phyloP scores from a whole-genome alignment of 1,284 basidiomycete species.

The Abortiporus biennis region DNA sequence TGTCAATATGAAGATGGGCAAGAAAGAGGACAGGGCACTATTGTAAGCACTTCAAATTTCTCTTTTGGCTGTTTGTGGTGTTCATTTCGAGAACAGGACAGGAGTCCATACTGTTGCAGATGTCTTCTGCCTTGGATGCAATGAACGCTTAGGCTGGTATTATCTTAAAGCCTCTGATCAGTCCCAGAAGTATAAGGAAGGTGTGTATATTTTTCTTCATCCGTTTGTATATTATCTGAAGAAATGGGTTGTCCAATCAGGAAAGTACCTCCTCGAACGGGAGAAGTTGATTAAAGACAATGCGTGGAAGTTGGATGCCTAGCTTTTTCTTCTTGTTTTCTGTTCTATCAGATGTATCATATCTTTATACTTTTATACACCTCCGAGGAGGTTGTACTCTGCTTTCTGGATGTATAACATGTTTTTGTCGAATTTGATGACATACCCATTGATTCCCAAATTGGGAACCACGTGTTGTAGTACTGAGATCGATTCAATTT shows the following conservation, averaged over 20 bases:
- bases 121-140: slow-evolving; percentile 73
- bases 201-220: slow-evolving; percentile 28
- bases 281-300: slow-evolving; percentile 52
- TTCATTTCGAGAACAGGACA: slow-evolving; percentile 47
- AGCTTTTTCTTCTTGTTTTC: background rate
- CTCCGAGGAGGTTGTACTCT: slow-evolving; percentile 11
- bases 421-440: slow-evolving; percentile 40
- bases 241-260: slow-evolving; percentile 28
- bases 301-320: slow-evolving; percentile 13
- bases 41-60: slow-evolving; percentile 39
- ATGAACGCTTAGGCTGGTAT: slow-evolving; percentile 77
- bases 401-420: slow-evolving; percentile 42
- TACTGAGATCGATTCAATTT: too few species aligned
- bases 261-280: slow-evolving; percentile 80
- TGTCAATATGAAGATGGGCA: slow-evolving; percentile 69
- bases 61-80: background rate
- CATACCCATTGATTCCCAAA: too few species aligned
- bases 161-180: slow-evolving; percentile 77
- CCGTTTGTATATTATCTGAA: background rate
- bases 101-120: slow-evolving; percentile 82
- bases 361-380: background rate
- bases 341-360: background rate
- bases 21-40: slow-evolving; percentile 70
- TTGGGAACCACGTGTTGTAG: slow-evolving; percentile 3
- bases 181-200: slow-evolving; percentile 86